These are phyloP conservation scores for Eucalyptus regnans DNA, from an alignment of 345 rosid species.

Conservation along the genomic window DNA sequence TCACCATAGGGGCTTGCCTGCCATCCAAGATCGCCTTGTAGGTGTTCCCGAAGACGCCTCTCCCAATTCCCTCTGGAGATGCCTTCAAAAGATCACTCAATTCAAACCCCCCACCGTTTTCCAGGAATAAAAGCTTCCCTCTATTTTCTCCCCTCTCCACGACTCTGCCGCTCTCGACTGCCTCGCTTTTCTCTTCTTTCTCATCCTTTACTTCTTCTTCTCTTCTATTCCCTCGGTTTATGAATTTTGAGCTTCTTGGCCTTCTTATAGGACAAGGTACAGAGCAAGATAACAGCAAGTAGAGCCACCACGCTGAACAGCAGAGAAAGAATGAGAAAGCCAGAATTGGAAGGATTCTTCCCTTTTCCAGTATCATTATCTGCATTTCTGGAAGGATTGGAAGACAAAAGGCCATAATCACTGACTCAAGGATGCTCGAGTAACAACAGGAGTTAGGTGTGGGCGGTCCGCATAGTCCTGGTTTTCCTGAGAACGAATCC, in stretches of 20 bases:
- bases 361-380: neutral
- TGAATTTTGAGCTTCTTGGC: slow-evolving; percentile 3
- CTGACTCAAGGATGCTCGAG: neutral
- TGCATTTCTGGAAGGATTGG: neutral
- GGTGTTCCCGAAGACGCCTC: slow-evolving; percentile 27
- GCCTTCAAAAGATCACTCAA: slow-evolving; percentile 34
- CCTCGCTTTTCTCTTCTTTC: neutral
- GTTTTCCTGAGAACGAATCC: slow-evolving; percentile 7
- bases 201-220: neutral
- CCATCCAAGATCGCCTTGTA: slow-evolving; percentile 31
- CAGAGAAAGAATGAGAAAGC: neutral
- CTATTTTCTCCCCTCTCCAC: neutral
- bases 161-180: neutral
- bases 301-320: slow-evolving; percentile 11
- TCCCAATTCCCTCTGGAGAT: slow-evolving; percentile 32
- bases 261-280: slow-evolving; percentile 11
- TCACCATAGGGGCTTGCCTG: slow-evolving; percentile 14
- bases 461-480: slow-evolving; percentile 9
- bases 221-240: neutral
- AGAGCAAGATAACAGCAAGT: slow-evolving; percentile 9
- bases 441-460: neutral
- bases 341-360: neutral
- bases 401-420: neutral
- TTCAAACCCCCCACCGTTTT: slow-evolving; percentile 4
- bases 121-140: slow-evolving; percentile 19